phyloP scores from a whole-genome alignment of 106 monocot species.

The Platanthera zijinensis region DNA sequence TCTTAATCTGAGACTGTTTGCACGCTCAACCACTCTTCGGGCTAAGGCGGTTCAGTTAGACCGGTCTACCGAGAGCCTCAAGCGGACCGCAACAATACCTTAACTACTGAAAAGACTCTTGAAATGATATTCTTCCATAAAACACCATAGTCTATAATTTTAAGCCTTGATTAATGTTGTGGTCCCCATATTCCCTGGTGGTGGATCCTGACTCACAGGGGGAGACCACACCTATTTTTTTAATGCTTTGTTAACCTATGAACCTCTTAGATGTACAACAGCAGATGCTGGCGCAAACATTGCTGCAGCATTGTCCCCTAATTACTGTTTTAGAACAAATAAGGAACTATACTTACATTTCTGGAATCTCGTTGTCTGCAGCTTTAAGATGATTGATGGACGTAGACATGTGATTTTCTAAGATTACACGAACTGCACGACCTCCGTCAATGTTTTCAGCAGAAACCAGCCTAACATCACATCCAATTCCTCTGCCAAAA shows the following conservation, averaged over 20 bases:
- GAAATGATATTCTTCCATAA: too few species aligned
- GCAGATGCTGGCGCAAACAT: background rate
- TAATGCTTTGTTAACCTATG: background rate
- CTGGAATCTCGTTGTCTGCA: background rate
- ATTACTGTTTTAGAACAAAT: background rate
- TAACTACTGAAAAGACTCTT: too few species aligned
- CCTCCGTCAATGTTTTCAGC: constrained; percentile 31
- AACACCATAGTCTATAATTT: too few species aligned
- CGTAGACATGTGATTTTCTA: constrained; percentile 12
- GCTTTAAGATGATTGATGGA: background rate
- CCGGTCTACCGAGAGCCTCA: too few species aligned
- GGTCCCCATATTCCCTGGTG: too few species aligned
- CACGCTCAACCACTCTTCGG: too few species aligned
- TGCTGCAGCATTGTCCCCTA: background rate
- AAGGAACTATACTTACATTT: constrained; percentile 16
- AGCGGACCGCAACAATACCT: too few species aligned
- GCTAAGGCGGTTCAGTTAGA: too few species aligned
- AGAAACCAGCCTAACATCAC: constrained; percentile 23
- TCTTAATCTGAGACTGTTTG: too few species aligned
- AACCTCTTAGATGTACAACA: background rate
- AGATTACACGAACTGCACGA: constrained; percentile 18
- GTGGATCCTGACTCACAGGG: background rate
- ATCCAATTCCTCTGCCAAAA: constrained; percentile 24
- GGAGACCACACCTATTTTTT: background rate
- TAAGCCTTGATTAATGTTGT: too few species aligned